phyloP scores from a whole-genome alignment of 345 rosid genomes.

The sweet orange (Citrus sinensis) region DVS_A1.0 CM039166.1:21592501-21593000 shows the following conservation, averaged over 20 bases:
- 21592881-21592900: no score
- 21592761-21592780: background rate
- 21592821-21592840: background rate
- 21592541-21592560: no score
- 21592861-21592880: background rate
- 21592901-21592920: background rate
- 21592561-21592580: no score
- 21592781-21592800: background rate
- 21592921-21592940: background rate
- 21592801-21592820: background rate
- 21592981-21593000: background rate
- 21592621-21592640: background rate
- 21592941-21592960: background rate
- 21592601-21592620: no score
- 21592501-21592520: background rate
- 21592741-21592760: background rate
- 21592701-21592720: no score
- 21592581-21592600: no score
- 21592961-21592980: background rate
- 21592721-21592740: background rate
- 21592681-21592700: no score
- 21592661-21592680: no score
- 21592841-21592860: background rate
- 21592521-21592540: no score
- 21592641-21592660: background rate